These are phyloP conservation scores for Fusarium secorum DNA, from an alignment of 2,329 filamentous ascomycete genomes.

Conservation along the genomic window DNA sequence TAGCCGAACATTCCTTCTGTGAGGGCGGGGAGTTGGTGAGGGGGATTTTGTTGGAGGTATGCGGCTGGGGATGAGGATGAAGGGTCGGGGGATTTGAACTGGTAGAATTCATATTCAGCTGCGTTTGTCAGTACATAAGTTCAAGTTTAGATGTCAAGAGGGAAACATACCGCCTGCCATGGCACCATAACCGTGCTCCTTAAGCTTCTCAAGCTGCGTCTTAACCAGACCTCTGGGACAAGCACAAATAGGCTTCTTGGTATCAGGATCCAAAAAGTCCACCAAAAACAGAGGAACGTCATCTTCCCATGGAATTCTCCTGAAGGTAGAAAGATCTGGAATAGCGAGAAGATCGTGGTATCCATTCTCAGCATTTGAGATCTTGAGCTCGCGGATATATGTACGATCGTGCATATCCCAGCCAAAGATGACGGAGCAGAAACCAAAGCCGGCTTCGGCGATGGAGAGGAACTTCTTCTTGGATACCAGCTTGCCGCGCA, in stretches of 20 bases:
- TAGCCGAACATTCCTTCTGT: slow-evolving; percentile 98
- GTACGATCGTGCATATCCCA: slow-evolving; percentile 98
- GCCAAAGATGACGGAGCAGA: slow-evolving; percentile 93
- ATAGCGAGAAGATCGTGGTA: slow-evolving; percentile 86
- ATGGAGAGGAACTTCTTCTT: slow-evolving; percentile 93
- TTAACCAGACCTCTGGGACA: slow-evolving; percentile 82
- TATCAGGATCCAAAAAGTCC: slow-evolving; percentile 84
- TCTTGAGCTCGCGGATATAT: slow-evolving; percentile 82
- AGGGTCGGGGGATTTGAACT: slow-evolving; percentile 75
- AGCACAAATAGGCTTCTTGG: slow-evolving; percentile 72
- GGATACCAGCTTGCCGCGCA: slow-evolving; percentile 89
- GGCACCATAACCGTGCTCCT: slow-evolving; percentile 74
- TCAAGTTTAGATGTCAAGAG: accelerated
- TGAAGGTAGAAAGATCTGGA: slow-evolving; percentile 78
- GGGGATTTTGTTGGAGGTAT: slow-evolving; percentile 77
- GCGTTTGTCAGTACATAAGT: background rate
- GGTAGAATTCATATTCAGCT: slow-evolving; percentile 97
- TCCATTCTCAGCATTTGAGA: slow-evolving; percentile 91
- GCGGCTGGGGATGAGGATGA: slow-evolving; percentile 71
- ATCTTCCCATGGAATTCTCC: slow-evolving; percentile 90
- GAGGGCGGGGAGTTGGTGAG: slow-evolving; percentile 75
- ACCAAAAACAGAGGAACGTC: slow-evolving; percentile 86
- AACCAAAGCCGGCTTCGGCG: slow-evolving; percentile 83
- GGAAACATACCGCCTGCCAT: slow-evolving; percentile 82
- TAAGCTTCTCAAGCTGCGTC: slow-evolving; percentile 71